These are phyloP conservation scores for Catharanthus roseus DNA, from an alignment of 257 asterid species.

Conservation along the genomic window DNA sequence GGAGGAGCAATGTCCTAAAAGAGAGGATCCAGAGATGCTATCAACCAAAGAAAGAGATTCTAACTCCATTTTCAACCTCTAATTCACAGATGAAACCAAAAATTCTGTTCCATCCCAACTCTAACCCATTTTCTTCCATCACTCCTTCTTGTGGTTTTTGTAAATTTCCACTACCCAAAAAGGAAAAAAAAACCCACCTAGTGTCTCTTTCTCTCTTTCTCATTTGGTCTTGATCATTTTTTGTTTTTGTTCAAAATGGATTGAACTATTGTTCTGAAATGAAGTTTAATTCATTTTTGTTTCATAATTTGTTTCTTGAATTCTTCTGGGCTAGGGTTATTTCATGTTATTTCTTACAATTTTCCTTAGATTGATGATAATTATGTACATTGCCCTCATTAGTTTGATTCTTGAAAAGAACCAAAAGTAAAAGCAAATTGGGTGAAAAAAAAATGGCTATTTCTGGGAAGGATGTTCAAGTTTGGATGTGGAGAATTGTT, in stretches of 20 bases:
- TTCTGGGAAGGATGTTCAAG: slow-evolving; percentile 38
- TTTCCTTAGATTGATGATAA: neutral
- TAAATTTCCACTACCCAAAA: neutral
- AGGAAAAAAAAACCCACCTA: neutral
- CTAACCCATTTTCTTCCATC: neutral
- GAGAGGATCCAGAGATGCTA: slow-evolving; percentile 32
- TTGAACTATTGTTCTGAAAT: neutral
- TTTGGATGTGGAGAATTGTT: slow-evolving; percentile 29
- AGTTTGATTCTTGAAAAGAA: neutral
- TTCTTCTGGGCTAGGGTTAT: neutral
- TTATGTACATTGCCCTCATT: neutral
- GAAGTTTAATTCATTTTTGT: neutral
- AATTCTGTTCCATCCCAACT: slow-evolving; percentile 6
- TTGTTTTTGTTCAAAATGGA: neutral
- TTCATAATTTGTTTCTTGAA: neutral
- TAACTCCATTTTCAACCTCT: slow-evolving; percentile 29
- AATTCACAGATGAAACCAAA: slow-evolving; percentile 5
- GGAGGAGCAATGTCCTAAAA: slow-evolving; percentile 29
- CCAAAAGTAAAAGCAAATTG: neutral
- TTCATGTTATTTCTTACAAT: neutral
- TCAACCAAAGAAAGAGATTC: slow-evolving; percentile 34
- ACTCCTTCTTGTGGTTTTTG: slow-evolving; percentile 1
- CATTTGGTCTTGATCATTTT: neutral
- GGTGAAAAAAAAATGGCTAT: slow-evolving; percentile 39
- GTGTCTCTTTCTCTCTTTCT: neutral